Evolutionary conservation across 179 eudicot genomes (phyloP), one percentile per base, ranked within the genome.

Genomic region (Beta corolliflora): DNA sequence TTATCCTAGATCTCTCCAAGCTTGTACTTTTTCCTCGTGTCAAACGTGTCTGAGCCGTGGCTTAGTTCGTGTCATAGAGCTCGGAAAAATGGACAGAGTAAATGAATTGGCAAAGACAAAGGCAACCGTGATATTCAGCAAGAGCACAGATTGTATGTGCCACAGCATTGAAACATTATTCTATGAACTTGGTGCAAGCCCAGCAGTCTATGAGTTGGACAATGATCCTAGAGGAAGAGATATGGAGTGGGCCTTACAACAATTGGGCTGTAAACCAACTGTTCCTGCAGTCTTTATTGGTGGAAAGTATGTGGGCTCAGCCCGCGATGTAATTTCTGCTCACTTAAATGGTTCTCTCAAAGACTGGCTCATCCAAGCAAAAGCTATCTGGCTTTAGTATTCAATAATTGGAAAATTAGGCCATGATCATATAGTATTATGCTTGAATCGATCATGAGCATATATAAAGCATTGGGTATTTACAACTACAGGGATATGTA

Each of bases 101-200:
- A 80, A 58, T 66, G 84, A 83, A 12, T 72, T 91, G 85, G 91
- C 87, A 25, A 82, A 80, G 56, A 78, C 85, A 45, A 85, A 72
- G 68, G 91, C 90, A 15, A 87, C 85, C 16, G 92, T 91, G 83
- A 90, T 91, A 81, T 91, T 91, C 84, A 89, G 86, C 83, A 90
- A 90, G 87, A 90, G 94, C 79, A 83, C 94, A 23, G 90, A 92
- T 67, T 90, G 83, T 76, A 88, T 91, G 91, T 89, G 90, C 67
- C 86, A 89, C 73, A 86, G 87, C 82, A 86, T 90, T 71, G 77
- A 76, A 76, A 71, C 83, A 41, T 84, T 91, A 3, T 86, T 91
- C 67, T 75, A 88, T 56, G 92, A 89, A 52, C 88, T 90, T 7
- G 94, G 93, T 10, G 93, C 87, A 18, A 89, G 83, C 80, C 93